A percentile compares a stretch with the other conserved stretches of the same genome.
Evolutionary conservation across 1,284 basidiomycete species (phyloP).

Genomic region (Rhodotorula sp.): DNA sequence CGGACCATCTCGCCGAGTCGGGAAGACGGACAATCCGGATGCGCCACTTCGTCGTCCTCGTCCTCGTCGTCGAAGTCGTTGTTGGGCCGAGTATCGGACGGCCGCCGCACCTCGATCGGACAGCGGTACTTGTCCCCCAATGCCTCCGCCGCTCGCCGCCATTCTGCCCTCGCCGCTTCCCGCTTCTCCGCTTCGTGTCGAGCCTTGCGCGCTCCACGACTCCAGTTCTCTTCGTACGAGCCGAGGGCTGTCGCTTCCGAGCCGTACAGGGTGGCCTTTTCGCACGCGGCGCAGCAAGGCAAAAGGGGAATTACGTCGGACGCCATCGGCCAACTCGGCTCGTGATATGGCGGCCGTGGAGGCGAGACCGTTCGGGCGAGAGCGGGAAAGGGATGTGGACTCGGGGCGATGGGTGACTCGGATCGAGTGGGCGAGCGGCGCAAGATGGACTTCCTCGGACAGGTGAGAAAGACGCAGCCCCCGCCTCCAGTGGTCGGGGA

Average conservation of each 20-base stretch:
- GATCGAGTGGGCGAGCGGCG: background rate
- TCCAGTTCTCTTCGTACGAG: slow-evolving; percentile 1
- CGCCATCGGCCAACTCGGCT: background rate
- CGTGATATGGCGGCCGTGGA: background rate
- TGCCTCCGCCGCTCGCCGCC: slow-evolving; percentile 1
- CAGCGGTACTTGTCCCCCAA: background rate
- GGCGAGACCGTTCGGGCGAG: background rate
- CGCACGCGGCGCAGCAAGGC: slow-evolving; percentile 17
- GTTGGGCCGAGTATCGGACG: too few species aligned
- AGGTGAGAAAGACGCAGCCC: background rate
- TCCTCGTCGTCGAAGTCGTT: background rate
- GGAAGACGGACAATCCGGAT: background rate
- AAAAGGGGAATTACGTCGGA: slow-evolving; percentile 11
- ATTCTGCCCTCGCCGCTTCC: slow-evolving; percentile 3
- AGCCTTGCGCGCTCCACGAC: background rate
- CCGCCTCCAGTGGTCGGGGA: background rate
- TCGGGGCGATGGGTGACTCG: background rate
- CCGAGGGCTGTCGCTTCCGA: background rate
- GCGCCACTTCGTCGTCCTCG: background rate
- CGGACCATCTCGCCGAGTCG: background rate
- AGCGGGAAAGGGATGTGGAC: background rate
- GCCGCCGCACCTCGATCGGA: background rate
- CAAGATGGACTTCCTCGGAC: background rate
- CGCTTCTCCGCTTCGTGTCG: slow-evolving; percentile 11
- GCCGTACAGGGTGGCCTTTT: slow-evolving; percentile 16